Evolutionary conservation across 176 grass and related monocot genomes (phyloP).

Genomic region (Oryza meyeriana): DNA sequence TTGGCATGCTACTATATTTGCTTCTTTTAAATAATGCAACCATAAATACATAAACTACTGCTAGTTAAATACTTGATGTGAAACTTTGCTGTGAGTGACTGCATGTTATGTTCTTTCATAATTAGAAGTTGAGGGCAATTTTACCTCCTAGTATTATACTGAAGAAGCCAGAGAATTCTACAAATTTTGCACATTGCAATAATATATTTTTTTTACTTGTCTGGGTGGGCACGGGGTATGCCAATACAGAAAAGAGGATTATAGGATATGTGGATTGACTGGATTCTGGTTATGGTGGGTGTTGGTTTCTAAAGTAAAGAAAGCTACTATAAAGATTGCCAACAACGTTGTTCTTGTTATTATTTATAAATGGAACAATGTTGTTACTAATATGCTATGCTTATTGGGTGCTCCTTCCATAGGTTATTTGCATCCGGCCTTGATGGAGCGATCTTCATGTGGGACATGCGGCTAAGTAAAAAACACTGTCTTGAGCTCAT

Average conservation of each 20-base stretch:
- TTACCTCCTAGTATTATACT: not conserved
- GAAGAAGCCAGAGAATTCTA: slow-evolving; percentile 2
- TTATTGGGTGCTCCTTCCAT: slow-evolving; percentile 13
- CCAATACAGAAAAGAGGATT: not conserved
- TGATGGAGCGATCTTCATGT: slow-evolving; percentile 80
- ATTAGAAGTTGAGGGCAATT: not conserved
- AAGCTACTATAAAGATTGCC: not conserved
- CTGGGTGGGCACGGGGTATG: not conserved
- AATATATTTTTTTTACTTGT: not conserved
- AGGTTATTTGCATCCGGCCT: slow-evolving; percentile 87
- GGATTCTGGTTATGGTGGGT: slow-evolving; percentile 2
- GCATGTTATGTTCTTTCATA: not conserved
- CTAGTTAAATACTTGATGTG: slow-evolving; percentile 2
- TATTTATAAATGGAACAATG: not conserved
- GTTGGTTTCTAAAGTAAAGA: not conserved
- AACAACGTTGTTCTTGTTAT: not conserved
- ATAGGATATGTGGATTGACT: not conserved
- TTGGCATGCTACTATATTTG: not conserved
- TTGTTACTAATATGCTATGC: not conserved
- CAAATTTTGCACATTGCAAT: not conserved
- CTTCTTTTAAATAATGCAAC: not conserved
- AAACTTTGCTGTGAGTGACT: not conserved
- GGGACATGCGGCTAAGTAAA: slow-evolving; percentile 72
- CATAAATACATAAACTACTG: slow-evolving; percentile 16
- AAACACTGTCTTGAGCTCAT: slow-evolving; percentile 68